These are phyloP conservation scores for Saturnispora diversa DNA, from an alignment of 805 yeast genomes.

Conservation along the genomic window DNA sequence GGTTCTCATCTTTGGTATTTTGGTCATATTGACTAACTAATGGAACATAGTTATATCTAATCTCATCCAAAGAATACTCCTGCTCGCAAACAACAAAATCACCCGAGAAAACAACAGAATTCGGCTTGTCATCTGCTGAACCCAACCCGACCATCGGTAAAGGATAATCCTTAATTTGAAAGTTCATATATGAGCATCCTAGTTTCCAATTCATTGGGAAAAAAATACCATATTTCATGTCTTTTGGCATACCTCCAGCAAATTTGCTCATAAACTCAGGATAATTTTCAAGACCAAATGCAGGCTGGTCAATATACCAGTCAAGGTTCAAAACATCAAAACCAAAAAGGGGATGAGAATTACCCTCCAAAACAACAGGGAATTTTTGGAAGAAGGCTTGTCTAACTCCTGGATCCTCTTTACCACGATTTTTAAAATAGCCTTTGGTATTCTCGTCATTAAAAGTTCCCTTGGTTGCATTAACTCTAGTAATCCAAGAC, in stretches of 20 bases:
- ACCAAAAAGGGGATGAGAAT: conserved; percentile 47
- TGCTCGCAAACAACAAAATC: conserved; percentile 55
- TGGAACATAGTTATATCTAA: conserved; percentile 41
- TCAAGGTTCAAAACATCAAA: conserved; percentile 29
- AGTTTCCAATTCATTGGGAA: conserved; percentile 43
- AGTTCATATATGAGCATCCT: conserved; percentile 35
- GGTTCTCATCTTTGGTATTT: conserved; percentile 31
- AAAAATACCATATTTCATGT: conserved; percentile 45
- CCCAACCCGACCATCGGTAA: conserved; percentile 48
- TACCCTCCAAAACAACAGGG: conserved; percentile 24
- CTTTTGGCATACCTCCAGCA: conserved; percentile 48
- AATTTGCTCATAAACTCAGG: conserved; percentile 33
- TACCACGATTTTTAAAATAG: conserved; percentile 9
- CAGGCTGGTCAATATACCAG: conserved; percentile 39
- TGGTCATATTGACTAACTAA: conserved; percentile 33
- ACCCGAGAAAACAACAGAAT: conserved; percentile 32
- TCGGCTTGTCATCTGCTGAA: conserved; percentile 35
- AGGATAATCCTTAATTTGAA: conserved; percentile 47
- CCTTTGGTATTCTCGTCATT: neutral
- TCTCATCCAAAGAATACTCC: conserved; percentile 42
- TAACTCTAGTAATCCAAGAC: conserved; percentile 27
- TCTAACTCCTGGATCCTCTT: conserved; percentile 24
- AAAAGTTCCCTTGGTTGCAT: conserved; percentile 2
- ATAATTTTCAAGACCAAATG: conserved; percentile 43
- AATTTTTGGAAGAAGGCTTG: conserved; percentile 22